A percentile compares a stretch with the other conserved stretches of the same genome.
Evolutionary conservation across 495 filamentous ascomycete genomes (phyloP).

Genomic region (Friedmanniomyces endolithicus): DNA sequence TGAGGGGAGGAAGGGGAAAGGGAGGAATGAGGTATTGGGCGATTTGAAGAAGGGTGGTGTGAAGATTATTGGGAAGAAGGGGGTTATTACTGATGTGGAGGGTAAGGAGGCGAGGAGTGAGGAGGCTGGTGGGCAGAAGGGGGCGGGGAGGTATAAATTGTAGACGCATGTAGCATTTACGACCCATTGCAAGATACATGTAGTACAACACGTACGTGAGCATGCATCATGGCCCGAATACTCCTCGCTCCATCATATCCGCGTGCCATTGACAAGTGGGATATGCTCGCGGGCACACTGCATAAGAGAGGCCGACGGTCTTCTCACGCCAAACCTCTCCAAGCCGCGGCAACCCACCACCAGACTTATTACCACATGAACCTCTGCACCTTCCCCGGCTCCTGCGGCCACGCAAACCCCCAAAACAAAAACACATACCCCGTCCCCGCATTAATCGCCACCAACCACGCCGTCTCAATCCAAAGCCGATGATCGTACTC

Average conservation of each 20-base stretch:
- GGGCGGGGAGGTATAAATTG: constrained; percentile 27
- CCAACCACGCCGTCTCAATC: constrained; percentile 69
- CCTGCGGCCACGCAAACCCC: constrained; percentile 71
- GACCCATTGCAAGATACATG: no score
- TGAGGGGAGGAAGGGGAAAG: constrained; percentile 45
- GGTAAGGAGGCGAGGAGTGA: constrained; percentile 53
- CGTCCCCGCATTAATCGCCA: constrained; percentile 56
- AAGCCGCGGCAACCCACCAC: background rate
- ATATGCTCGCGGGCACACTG: no score
- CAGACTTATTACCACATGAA: constrained; percentile 95
- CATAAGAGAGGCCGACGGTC: no score
- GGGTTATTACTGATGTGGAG: constrained; percentile 69
- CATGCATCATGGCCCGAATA: no score
- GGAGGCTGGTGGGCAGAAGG: constrained; percentile 12
- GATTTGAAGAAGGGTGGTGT: constrained; percentile 83
- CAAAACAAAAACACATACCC: constrained; percentile 70
- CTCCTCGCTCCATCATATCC: no score
- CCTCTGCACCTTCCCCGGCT: constrained; percentile 67
- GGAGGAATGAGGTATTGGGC: constrained; percentile 57
- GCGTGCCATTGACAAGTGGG: no score
- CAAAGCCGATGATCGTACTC: constrained; percentile 34
- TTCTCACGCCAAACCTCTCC: no score
- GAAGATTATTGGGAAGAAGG: constrained; percentile 82
- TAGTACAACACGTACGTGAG: no score
- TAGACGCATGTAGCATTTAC: constrained; percentile 6